phyloP scores from a whole-genome alignment of 108 stramenopile species.

The Aureococcus anophagefferens region DNA sequence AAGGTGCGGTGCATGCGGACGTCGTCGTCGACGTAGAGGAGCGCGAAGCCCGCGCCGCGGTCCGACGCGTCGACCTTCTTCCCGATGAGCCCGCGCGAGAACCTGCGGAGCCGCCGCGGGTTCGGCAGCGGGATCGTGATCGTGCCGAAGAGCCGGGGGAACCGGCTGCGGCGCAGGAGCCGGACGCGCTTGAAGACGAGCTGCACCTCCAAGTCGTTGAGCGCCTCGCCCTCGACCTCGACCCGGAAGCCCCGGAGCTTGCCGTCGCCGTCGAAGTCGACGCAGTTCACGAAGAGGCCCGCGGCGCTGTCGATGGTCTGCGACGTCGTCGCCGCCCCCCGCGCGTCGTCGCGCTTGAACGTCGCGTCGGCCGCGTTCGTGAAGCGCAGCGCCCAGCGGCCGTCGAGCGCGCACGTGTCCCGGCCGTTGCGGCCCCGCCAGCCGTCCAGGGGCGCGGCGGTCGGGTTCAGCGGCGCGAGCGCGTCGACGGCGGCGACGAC shows the following conservation, averaged over 20 bases:
- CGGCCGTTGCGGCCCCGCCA: slow-evolving; percentile 22
- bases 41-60: slow-evolving; percentile 18
- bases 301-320: slow-evolving; percentile 24
- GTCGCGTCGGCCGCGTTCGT: slow-evolving; percentile 38
- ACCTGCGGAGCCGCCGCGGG: slow-evolving; percentile 21
- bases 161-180: slow-evolving; percentile 34
- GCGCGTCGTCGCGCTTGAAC: slow-evolving; percentile 13
- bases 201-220: slow-evolving; percentile 11
- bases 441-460: slow-evolving; percentile 25
- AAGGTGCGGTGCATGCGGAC: slow-evolving; percentile 28
- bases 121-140: slow-evolving; percentile 29
- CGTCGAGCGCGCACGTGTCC: slow-evolving; percentile 18
- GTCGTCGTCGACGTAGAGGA: slow-evolving; percentile 28
- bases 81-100: slow-evolving; percentile 3
- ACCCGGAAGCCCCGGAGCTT: slow-evolving; percentile 32
- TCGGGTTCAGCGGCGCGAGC: slow-evolving; percentile 31
- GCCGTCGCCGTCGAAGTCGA: slow-evolving; percentile 30
- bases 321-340: slow-evolving; percentile 20
- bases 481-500: slow-evolving; percentile 29
- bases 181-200: slow-evolving; percentile 24
- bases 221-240: slow-evolving; percentile 26
- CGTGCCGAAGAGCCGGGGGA: slow-evolving; percentile 25
- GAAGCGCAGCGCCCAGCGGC: slow-evolving; percentile 31
- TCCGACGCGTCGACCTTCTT: slow-evolving; percentile 4
- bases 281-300: slow-evolving; percentile 31